A percentile compares a stretch with the other conserved stretches of the same genome.
These are phyloP conservation scores for Misopates orontium DNA, from an alignment of 257 asterid species.

Conservation along the genomic window DNA sequence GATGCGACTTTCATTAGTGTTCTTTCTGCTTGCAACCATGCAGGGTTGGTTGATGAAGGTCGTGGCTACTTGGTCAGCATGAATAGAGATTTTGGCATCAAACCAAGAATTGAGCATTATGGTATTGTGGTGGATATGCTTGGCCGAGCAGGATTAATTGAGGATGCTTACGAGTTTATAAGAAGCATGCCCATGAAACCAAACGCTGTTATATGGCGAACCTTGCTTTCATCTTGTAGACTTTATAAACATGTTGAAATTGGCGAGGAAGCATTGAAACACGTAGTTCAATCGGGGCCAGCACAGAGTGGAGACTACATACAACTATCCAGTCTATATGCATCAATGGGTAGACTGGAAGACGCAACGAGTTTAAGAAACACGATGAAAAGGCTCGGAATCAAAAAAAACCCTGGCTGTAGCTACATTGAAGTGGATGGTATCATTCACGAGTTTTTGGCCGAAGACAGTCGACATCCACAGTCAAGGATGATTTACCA, in stretches of 20 bases:
- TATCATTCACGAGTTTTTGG: constrained; percentile 42
- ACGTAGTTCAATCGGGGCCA: constrained; percentile 36
- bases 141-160: constrained; percentile 45
- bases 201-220: constrained; percentile 50
- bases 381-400: constrained; percentile 40
- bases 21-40: constrained; percentile 50
- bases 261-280: constrained; percentile 50
- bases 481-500: constrained; percentile 29
- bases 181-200: constrained; percentile 47
- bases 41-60: constrained; percentile 45
- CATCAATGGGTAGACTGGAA: constrained; percentile 40
- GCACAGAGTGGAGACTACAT: constrained; percentile 49
- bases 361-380: constrained; percentile 40
- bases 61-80: constrained; percentile 32
- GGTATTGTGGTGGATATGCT: constrained; percentile 56
- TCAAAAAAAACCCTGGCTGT: constrained; percentile 45
- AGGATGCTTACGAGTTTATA: constrained; percentile 42
- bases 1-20: constrained; percentile 48
- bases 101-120: constrained; percentile 48
- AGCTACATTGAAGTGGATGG: constrained; percentile 52
- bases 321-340: constrained; percentile 41
- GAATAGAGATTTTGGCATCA: constrained; percentile 40
- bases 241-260: constrained; percentile 42
- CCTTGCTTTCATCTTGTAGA: constrained; percentile 49
- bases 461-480: constrained; percentile 45